Percentiles rank a stretch among this genome's conserved stretches.
Evolutionary conservation across 2,329 filamentous ascomycete genomes (phyloP).

Genomic region (Mycocentrospora acerina): DNA sequence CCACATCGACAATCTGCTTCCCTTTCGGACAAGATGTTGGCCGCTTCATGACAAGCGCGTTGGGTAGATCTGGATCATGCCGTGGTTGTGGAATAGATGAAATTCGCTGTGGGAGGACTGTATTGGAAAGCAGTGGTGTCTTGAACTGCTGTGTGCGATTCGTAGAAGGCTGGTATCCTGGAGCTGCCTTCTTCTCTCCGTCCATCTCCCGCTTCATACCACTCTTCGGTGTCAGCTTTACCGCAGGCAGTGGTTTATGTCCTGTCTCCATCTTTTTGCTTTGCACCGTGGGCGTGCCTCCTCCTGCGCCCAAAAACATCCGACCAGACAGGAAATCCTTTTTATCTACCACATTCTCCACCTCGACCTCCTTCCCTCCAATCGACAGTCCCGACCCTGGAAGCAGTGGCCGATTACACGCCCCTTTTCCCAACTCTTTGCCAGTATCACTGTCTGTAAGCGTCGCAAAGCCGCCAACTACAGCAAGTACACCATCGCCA

Average conservation of each 20-base stretch:
- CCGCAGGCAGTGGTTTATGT: conserved; percentile 14
- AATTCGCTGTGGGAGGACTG: conserved; percentile 51
- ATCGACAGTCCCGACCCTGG: conserved; percentile 63
- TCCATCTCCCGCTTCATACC: conserved; percentile 21
- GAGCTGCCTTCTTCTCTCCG: conserved; percentile 39
- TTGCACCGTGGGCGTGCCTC: conserved; percentile 19
- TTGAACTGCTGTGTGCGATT: conserved; percentile 59
- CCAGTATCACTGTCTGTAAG: conserved; percentile 63
- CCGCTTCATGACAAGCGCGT: conserved; percentile 68
- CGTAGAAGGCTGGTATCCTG: conserved; percentile 38
- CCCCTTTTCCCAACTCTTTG: conserved; percentile 61
- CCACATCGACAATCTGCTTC: conserved; percentile 70
- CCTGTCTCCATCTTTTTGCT: conserved; percentile 14
- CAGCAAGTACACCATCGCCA: conserved; percentile 66
- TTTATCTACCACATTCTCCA: conserved; percentile 63
- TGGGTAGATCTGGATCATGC: conserved; percentile 61
- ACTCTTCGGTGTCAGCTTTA: conserved; percentile 6
- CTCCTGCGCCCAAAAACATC: conserved; percentile 43
- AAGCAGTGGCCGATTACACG: conserved; percentile 58
- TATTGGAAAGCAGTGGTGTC: conserved; percentile 59
- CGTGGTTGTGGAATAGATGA: conserved; percentile 58
- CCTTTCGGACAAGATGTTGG: conserved; percentile 58
- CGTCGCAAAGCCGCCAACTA: conserved; percentile 58
- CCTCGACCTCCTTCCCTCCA: conserved; percentile 67
- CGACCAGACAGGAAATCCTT: conserved; percentile 58